Conservation (phyloP, 2,329 filamentous ascomycete genomes). For the Phaeosphaeria sp. region DNA sequence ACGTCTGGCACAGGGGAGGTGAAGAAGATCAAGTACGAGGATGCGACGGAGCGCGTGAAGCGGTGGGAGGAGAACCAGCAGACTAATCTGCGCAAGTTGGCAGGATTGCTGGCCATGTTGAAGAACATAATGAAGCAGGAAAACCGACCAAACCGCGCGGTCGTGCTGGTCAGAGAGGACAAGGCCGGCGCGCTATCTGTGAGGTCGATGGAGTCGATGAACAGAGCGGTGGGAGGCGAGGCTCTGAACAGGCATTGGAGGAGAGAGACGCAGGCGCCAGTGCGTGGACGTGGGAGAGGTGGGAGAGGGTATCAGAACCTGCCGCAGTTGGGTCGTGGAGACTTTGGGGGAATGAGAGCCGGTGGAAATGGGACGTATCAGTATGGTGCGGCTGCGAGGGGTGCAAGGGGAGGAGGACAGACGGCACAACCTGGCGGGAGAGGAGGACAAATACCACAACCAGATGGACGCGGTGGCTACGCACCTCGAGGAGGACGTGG, state of each 20-base stretch:
- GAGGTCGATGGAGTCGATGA: slow-evolving; percentile 21
- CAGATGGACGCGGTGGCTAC: neutral
- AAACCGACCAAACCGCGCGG: slow-evolving; percentile 16
- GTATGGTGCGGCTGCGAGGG: neutral
- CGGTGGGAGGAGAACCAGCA: slow-evolving; percentile 33
- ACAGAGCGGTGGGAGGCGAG: slow-evolving; percentile 15
- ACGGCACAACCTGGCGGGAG: neutral
- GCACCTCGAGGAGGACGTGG: neutral
- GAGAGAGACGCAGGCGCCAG: neutral
- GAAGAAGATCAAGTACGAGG: slow-evolving; percentile 19
- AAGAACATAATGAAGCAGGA: slow-evolving; percentile 18
- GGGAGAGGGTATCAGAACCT: neutral
- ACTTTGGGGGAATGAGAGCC: too few relatives aligned
- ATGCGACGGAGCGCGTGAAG: slow-evolving; percentile 21
- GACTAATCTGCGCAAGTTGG: slow-evolving; percentile 29
- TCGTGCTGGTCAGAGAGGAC: slow-evolving; percentile 23
- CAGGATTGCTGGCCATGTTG: slow-evolving; percentile 20
- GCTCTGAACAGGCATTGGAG: slow-evolving; percentile 23
- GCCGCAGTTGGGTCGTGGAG: too few relatives aligned
- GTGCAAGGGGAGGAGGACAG: neutral
- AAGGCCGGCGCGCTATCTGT: slow-evolving; percentile 22
- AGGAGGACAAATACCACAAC: neutral
- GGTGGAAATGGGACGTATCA: neutral
- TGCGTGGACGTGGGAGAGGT: neutral
- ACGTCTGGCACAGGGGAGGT: slow-evolving; percentile 17